Evolutionary conservation across 75 land plant species (phyloP), one percentile per base, ranked within the genome.

Genomic region (Picea sitchensis): DNA sequence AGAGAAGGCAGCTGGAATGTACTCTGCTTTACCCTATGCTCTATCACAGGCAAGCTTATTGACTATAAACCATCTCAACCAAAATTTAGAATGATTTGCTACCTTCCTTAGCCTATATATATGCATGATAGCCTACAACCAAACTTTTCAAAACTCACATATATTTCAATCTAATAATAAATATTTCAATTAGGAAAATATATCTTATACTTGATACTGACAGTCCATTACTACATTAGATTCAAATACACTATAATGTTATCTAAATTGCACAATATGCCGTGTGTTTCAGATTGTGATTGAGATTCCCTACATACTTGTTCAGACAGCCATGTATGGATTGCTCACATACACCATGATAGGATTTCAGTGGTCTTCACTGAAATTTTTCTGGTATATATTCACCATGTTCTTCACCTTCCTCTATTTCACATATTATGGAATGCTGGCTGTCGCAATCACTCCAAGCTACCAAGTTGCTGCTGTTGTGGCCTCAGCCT

Each of bases 1-100:
- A 51, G 96, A 94, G 75, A 86, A 88, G 75, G 89, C 93, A 51
- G 91, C 96, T 34, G 96, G 96, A 77, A 92, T 90, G 90, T 90
- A 88, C 75, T 90, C 90, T 68, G 78, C 90, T 80, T 75, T 90
- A 56, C 93, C 97, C 36, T 94, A 92, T 78, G 91, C 97, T 15
- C 71, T 94, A 26, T 88, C 92, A 67, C 93, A 91, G 91, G 93
- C 85, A 84, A 51, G 78, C 1, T 51, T 75, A 8, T n/a, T 47
- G 41, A n/a, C 41, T 26, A 13, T 65, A 23, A 26, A 36, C 32
- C 26, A 31, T 57, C 26, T 56, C 60, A 58, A 21, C 59, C 3
- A 56, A 21, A 69, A 7, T 80, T 9, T 51, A 51, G 9, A 60
- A 15, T 57, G 51, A 34, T 21, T 58, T 54, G 30, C 80, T 76